Conservation (phyloP, 2,329 filamentous ascomycete genomes). For the Phialophora chinensis region DNA sequence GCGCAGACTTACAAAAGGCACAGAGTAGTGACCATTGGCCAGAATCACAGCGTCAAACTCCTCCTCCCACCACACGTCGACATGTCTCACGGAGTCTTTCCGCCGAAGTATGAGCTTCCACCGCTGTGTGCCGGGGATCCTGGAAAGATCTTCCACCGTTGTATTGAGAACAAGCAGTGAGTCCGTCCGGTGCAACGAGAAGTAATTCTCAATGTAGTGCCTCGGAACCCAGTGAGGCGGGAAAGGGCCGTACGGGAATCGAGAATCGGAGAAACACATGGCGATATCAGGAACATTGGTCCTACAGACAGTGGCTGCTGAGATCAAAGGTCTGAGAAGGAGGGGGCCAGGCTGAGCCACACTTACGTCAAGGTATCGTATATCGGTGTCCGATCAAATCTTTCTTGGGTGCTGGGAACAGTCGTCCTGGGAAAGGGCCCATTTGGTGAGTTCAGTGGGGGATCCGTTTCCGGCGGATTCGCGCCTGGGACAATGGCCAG, state of each 20-base stretch:
- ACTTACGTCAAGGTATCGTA: slow-evolving; percentile 45
- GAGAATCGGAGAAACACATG: slow-evolving; percentile 56
- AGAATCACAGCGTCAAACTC: slow-evolving; percentile 67
- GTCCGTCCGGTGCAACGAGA: slow-evolving; percentile 58
- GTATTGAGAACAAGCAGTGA: slow-evolving; percentile 57
- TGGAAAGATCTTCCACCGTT: slow-evolving; percentile 65
- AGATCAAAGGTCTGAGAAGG: neutral
- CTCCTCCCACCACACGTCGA: slow-evolving; percentile 68
- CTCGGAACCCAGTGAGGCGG: slow-evolving; percentile 61
- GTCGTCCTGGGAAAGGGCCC: slow-evolving; percentile 39
- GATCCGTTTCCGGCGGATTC: slow-evolving; percentile 44
- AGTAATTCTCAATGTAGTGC: slow-evolving; percentile 64
- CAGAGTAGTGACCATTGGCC: slow-evolving; percentile 65
- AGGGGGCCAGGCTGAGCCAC: slow-evolving; percentile 5
- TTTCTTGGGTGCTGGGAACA: slow-evolving; percentile 40
- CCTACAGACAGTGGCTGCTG: slow-evolving; percentile 26
- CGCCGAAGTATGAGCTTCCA: slow-evolving; percentile 62
- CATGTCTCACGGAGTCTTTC: slow-evolving; percentile 40
- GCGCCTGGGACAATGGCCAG: slow-evolving; percentile 41
- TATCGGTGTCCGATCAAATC: slow-evolving; percentile 47
- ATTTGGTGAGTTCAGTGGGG: slow-evolving; percentile 41
- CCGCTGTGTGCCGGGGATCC: slow-evolving; percentile 59
- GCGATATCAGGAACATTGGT: slow-evolving; percentile 50
- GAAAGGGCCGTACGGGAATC: slow-evolving; percentile 63
- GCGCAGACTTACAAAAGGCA: slow-evolving; percentile 58